Conservation (phyloP, 768 basidiomycete species). For the Pholiota microspora region DNA sequence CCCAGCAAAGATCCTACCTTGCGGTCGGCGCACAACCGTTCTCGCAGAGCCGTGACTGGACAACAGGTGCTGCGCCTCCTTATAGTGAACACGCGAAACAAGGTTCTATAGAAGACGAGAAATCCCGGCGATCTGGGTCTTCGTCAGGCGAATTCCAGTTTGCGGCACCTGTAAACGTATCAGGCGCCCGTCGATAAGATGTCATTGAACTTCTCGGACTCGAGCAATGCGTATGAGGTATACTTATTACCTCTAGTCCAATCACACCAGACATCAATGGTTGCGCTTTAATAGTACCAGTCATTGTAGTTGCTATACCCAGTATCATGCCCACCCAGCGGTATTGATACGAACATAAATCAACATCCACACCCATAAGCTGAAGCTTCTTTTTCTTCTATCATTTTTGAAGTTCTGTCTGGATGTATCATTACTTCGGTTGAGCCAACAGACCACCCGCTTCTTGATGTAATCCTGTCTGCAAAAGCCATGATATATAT, state of each 20-base stretch:
- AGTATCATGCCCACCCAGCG: not conserved
- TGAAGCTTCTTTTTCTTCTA: not conserved
- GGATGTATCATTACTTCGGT: too few species aligned
- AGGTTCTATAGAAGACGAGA: not conserved
- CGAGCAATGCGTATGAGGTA: not conserved
- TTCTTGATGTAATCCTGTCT: not conserved
- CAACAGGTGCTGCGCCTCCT: constrained; percentile 1
- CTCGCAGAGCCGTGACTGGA: not conserved
- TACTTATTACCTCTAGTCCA: not conserved
- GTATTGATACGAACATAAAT: not conserved
- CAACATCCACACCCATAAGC: not conserved
- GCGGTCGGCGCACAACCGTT: constrained; percentile 1
- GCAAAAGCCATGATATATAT: too few species aligned
- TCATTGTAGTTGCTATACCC: constrained; percentile 1
- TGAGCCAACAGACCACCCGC: too few species aligned
- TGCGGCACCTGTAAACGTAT: constrained; percentile 2
- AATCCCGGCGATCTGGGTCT: constrained; percentile 8
- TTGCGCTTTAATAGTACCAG: not conserved
- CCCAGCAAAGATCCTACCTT: constrained; percentile 1
- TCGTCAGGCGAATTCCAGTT: constrained; percentile 20
- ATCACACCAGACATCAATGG: not conserved
- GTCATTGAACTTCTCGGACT: not conserved
- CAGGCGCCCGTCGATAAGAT: constrained; percentile 2
- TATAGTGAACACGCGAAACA: not conserved
- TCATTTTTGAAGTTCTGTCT: too few species aligned